phyloP scores from a whole-genome alignment of 805 yeast genomes.

The Metschnikowia sp. region DNA sequence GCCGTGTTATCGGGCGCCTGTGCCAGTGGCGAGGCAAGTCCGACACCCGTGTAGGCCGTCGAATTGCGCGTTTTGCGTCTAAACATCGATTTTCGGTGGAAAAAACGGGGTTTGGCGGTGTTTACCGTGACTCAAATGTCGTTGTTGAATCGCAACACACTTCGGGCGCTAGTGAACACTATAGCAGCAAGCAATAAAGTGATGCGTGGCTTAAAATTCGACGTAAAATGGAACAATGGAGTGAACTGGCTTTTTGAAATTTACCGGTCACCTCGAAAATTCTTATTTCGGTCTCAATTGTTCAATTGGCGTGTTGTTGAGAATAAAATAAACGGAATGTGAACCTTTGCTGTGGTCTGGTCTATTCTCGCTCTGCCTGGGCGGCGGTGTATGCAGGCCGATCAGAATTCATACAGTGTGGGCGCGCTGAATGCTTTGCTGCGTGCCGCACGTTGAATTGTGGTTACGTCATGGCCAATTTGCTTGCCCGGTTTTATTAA shows the following conservation, averaged over 20 bases:
- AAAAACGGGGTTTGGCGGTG: too few species aligned
- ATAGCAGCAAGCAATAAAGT: too few species aligned
- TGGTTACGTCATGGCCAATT: too few species aligned
- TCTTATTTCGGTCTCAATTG: neutral
- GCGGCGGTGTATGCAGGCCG: neutral
- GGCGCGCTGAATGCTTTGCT: neutral
- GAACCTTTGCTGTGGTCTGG: slow-evolving; percentile 5
- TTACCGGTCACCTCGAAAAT: neutral
- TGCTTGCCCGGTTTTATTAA: too few species aligned
- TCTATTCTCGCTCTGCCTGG: slow-evolving; percentile 1
- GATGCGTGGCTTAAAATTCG: too few species aligned
- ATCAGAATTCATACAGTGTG: neutral
- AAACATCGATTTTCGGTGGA: slow-evolving; percentile 15
- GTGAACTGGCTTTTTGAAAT: too few species aligned
- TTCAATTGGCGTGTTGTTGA: neutral
- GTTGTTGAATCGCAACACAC: too few species aligned
- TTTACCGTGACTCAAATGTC: too few species aligned
- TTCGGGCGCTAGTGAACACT: too few species aligned
- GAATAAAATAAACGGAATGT: neutral
- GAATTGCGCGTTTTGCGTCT: slow-evolving; percentile 30
- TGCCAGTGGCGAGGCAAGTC: slow-evolving; percentile 30
- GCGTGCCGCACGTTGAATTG: neutral
- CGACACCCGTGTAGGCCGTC: slow-evolving; percentile 43
- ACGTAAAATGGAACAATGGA: too few species aligned
- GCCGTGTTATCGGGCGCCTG: slow-evolving; percentile 38